Evolutionary conservation across 2,329 filamentous ascomycete species (phyloP).

Genomic region (Cladosporium austrohemisphaericum): DNA sequence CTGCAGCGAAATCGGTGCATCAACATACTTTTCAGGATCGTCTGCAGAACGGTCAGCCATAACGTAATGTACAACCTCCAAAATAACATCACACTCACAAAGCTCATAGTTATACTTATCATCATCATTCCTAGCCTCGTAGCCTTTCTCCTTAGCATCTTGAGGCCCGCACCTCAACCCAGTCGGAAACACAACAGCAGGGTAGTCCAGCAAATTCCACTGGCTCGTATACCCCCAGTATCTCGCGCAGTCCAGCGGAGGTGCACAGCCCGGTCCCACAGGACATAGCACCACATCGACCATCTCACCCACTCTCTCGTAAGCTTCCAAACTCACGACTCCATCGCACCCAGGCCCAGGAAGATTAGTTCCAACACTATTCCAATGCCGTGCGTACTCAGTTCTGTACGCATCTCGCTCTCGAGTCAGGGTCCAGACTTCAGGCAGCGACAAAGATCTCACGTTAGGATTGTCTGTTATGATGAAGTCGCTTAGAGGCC

Average conservation of each 20-base stretch:
- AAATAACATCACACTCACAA: neutral
- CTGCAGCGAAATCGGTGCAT: constrained; percentile 52
- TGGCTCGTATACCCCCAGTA: constrained; percentile 64
- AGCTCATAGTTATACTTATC: constrained; percentile 46
- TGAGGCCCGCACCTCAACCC: constrained; percentile 40
- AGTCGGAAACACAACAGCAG: constrained; percentile 59
- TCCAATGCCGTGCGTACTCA: constrained; percentile 20
- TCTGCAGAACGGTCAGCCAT: neutral
- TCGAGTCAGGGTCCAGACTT: constrained; percentile 41
- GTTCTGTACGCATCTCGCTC: constrained; percentile 7
- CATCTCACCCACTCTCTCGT: constrained; percentile 26
- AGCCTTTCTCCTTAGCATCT: constrained; percentile 39
- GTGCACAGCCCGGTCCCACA: constrained; percentile 53
- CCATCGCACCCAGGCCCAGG: constrained; percentile 20
- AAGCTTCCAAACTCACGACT: constrained; percentile 16
- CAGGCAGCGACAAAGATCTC: constrained; percentile 39
- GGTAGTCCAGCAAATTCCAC: constrained; percentile 63
- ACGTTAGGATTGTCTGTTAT: constrained; percentile 52
- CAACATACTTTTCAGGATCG: constrained; percentile 45
- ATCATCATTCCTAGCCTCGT: constrained; percentile 41
- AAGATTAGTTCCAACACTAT: constrained; percentile 35
- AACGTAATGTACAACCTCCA: neutral
- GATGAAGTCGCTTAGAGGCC: constrained; percentile 58
- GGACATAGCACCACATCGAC: constrained; percentile 64
- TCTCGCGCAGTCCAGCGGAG: constrained; percentile 49